These are phyloP conservation scores for Kodamaea ohmeri DNA, from an alignment of 1,139 yeast species.

Conservation along the genomic window DNA sequence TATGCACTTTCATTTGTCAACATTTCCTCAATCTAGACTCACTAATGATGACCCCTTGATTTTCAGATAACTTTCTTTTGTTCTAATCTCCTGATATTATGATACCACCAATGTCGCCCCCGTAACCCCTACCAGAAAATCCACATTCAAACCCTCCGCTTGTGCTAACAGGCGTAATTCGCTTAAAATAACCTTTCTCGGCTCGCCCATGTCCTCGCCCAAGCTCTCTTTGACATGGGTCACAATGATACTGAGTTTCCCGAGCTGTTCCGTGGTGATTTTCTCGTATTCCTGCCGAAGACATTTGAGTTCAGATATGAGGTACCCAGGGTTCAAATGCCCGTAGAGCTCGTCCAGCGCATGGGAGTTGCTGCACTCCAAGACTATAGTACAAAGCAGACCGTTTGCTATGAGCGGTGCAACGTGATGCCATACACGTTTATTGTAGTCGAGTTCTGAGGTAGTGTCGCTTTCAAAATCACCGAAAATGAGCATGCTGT, in stretches of 20 bases:
- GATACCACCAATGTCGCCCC: constrained; percentile 37
- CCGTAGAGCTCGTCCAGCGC: constrained; percentile 60
- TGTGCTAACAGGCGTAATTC: constrained; percentile 46
- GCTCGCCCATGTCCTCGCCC: constrained; percentile 37
- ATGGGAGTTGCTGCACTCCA: constrained; percentile 73
- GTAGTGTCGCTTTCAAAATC: constrained; percentile 71
- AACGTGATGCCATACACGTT: constrained; percentile 54
- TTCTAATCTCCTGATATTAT: background rate
- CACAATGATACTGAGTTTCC: constrained; percentile 50
- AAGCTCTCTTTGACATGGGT: constrained; percentile 70
- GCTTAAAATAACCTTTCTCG: constrained; percentile 48
- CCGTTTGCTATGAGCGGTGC: constrained; percentile 53
- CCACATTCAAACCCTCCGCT: constrained; percentile 34
- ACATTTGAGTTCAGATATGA: constrained; percentile 55
- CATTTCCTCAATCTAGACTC: too few species aligned
- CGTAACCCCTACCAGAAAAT: constrained; percentile 52
- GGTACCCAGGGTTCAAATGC: constrained; percentile 67
- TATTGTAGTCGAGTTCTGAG: constrained; percentile 43
- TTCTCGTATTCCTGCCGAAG: constrained; percentile 26
- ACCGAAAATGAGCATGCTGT: constrained; percentile 62
- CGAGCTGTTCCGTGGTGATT: background rate
- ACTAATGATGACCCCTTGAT: background rate
- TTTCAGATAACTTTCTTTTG: background rate
- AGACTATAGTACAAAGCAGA: constrained; percentile 35
- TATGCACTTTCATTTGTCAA: too few species aligned